Conservation (phyloP, 2,329 filamentous ascomycete species). For the Fusarium xyrophilum region DNA sequence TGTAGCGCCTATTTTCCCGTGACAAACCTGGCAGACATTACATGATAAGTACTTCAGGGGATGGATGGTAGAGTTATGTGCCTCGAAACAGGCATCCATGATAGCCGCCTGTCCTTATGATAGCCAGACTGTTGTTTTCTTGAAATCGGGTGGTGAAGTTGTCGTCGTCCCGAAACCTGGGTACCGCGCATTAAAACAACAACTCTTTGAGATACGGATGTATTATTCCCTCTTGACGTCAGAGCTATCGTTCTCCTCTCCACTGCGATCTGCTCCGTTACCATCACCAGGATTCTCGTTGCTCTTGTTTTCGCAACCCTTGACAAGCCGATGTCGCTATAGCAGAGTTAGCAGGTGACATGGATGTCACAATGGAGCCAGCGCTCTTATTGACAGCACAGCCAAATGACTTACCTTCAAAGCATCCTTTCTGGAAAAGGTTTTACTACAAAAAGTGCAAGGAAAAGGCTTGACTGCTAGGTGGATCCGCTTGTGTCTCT, state of each 20-base stretch:
- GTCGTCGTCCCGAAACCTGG: constrained; percentile 21
- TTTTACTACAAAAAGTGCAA: constrained; percentile 91
- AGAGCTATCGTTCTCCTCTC: constrained; percentile 37
- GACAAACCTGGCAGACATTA: constrained; percentile 24
- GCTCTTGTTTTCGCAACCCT: constrained; percentile 61
- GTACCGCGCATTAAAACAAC: constrained; percentile 18
- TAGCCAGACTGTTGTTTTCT: neutral
- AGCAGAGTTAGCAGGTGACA: constrained; percentile 24
- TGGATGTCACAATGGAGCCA: neutral
- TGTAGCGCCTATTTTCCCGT: constrained; percentile 28
- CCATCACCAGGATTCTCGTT: constrained; percentile 38
- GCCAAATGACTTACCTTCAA: constrained; percentile 74
- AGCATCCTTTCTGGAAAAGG: constrained; percentile 95
- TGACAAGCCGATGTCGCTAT: constrained; percentile 69
- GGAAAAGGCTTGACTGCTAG: constrained; percentile 95
- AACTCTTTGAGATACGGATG: constrained; percentile 5
- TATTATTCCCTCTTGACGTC: constrained; percentile 37
- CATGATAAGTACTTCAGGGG: constrained; percentile 22
- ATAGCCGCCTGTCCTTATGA: neutral
- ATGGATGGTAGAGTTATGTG: neutral
- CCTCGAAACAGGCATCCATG: constrained; percentile 7
- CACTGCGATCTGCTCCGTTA: constrained; percentile 33
- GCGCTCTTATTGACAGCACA: neutral
- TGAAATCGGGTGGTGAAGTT: neutral
- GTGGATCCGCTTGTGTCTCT: constrained; percentile 95